These are phyloP conservation scores for Colletotrichum tamarilloi DNA, from an alignment of 2,329 filamentous ascomycete species.

Conservation along the genomic window DNA sequence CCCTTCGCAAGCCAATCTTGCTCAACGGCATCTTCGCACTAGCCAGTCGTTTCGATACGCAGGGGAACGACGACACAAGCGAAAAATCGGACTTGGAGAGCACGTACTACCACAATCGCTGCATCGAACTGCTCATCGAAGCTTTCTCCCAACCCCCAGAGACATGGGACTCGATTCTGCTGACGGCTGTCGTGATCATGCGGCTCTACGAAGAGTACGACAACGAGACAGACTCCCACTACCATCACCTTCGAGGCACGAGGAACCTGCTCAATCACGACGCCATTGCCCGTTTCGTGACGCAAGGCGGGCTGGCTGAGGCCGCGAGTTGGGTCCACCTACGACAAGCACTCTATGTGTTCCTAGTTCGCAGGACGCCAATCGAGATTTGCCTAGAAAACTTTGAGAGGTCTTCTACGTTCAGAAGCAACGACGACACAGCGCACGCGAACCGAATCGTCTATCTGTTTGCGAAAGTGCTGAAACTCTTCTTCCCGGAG, in stretches of 20 bases:
- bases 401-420: conserved; percentile 37
- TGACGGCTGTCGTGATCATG: conserved; percentile 60
- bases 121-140: conserved; percentile 57
- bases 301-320: conserved; percentile 51
- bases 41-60: conserved; percentile 55
- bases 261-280: conserved; percentile 48
- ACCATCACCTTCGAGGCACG: conserved; percentile 52
- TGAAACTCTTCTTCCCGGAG: conserved; percentile 37
- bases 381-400: conserved; percentile 37
- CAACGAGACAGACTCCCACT: conserved; percentile 46
- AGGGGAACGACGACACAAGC: conserved; percentile 45
- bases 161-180: conserved; percentile 56
- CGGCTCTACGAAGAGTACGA: conserved; percentile 58
- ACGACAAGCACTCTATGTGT: conserved; percentile 53
- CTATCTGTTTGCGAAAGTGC: conserved; percentile 39
- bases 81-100: conserved; percentile 51
- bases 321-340: conserved; percentile 53
- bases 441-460: conserved; percentile 38
- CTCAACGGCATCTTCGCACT: conserved; percentile 58
- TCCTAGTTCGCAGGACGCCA: conserved; percentile 40
- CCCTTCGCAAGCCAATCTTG: conserved; percentile 57
- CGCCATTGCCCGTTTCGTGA: conserved; percentile 48
- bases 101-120: conserved; percentile 56
- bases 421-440: conserved; percentile 34
- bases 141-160: conserved; percentile 53